A percentile compares a stretch with the other conserved stretches of the same genome.
Conservation (phyloP, 2,329 filamentous ascomycete genomes). For the Pezicula radicicola region DNA sequence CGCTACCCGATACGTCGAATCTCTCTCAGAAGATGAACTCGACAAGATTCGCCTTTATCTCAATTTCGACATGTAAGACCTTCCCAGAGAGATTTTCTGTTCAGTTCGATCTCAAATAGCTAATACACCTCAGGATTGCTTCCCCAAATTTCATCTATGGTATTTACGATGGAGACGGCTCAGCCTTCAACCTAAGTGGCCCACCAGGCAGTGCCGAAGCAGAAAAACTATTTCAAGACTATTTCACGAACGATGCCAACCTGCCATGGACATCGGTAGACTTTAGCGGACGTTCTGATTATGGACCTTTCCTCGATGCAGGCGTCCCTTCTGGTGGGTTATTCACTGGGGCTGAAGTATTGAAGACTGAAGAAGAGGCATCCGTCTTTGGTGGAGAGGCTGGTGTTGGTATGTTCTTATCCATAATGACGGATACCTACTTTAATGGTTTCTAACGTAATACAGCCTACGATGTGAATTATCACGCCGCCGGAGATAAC, state of each 20-base stretch:
- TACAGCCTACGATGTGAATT: constrained; percentile 50
- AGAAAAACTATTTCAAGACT: constrained; percentile 13
- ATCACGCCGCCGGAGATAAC: constrained; percentile 59
- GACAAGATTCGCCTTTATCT: constrained; percentile 59
- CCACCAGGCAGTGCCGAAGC: constrained; percentile 53
- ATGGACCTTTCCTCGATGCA: constrained; percentile 69
- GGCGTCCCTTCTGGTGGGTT: constrained; percentile 72
- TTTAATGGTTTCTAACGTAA: not conserved
- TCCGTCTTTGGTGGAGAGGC: constrained; percentile 66
- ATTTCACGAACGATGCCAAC: constrained; percentile 10
- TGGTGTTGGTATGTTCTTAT: constrained; percentile 35
- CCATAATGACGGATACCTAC: not conserved
- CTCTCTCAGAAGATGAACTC: constrained; percentile 52
- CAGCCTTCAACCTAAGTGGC: constrained; percentile 64
- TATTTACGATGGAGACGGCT: constrained; percentile 68
- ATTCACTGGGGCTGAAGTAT: constrained; percentile 70
- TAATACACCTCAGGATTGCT: constrained; percentile 35
- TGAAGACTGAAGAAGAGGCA: constrained; percentile 67
- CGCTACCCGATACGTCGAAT: constrained; percentile 57
- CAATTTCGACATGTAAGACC: constrained; percentile 58
- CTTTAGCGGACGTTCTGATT: constrained; percentile 77
- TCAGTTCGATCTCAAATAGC: no score
- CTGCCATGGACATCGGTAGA: constrained; percentile 23
- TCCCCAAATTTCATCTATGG: constrained; percentile 62
- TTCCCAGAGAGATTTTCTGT: no score